phyloP scores from a whole-genome alignment of 1,284 basidiomycete genomes.

The Peniophora sp. region DNA sequence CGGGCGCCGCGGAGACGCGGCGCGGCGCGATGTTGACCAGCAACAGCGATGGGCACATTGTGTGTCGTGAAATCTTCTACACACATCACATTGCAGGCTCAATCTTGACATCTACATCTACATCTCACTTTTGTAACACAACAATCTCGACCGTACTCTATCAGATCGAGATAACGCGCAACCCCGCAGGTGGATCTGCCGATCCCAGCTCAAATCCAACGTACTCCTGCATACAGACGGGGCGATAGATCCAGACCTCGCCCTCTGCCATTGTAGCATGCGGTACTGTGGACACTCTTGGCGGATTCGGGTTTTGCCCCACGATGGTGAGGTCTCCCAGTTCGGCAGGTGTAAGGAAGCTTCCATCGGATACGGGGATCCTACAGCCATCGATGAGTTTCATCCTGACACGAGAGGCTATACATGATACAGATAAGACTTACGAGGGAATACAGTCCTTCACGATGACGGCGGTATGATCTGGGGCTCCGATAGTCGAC shows the following conservation, averaged over 20 bases:
- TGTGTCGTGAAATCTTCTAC: too few relatives aligned
- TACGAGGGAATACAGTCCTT: slow-evolving; percentile 19
- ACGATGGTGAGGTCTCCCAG: slow-evolving; percentile 22
- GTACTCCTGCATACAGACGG: slow-evolving; percentile 27
- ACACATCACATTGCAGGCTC: too few relatives aligned
- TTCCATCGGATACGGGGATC: background rate
- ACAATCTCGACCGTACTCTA: too few relatives aligned
- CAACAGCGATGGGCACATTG: too few relatives aligned
- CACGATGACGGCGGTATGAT: slow-evolving; percentile 29
- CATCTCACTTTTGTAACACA: background rate
- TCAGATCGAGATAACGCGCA: background rate
- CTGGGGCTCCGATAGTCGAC: slow-evolving; percentile 23
- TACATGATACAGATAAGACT: slow-evolving; percentile 12
- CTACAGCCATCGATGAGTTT: slow-evolving; percentile 30
- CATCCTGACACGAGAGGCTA: slow-evolving; percentile 21
- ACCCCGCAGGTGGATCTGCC: slow-evolving; percentile 1
- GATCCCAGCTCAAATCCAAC: slow-evolving; percentile 19
- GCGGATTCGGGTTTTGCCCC: slow-evolving; percentile 4
- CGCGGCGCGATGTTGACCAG: too few relatives aligned
- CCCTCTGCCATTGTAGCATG: slow-evolving; percentile 20
- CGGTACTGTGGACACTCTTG: too few relatives aligned
- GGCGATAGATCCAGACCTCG: slow-evolving; percentile 33
- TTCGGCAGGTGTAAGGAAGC: slow-evolving; percentile 14
- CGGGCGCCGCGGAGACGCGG: too few relatives aligned
- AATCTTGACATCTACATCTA: too few relatives aligned